phyloP scores from a whole-genome alignment of 805 yeast genomes.

The Kuraishia ogatae region DNA sequence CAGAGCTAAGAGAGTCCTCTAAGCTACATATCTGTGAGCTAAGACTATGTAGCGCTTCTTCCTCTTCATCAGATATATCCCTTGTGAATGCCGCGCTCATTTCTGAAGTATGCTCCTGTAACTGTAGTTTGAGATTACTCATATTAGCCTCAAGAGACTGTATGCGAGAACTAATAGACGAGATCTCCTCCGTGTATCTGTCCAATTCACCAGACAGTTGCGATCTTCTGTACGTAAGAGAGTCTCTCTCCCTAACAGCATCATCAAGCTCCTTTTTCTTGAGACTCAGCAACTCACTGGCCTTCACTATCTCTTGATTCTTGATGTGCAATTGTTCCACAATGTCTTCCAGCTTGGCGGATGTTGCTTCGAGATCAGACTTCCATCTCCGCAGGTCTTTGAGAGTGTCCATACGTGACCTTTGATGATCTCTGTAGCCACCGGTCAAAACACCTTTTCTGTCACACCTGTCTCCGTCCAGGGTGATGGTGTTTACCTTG shows the following conservation, averaged over 20 bases:
- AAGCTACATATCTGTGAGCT: slow-evolving; percentile 24
- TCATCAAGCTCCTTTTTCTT: slow-evolving; percentile 34
- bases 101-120: slow-evolving; percentile 39
- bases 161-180: slow-evolving; percentile 24
- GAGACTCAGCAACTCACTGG: slow-evolving; percentile 33
- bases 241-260: slow-evolving; percentile 31
- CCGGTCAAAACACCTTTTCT: slow-evolving; percentile 81
- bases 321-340: slow-evolving; percentile 27
- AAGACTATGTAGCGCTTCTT: slow-evolving; percentile 26
- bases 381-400: slow-evolving; percentile 46
- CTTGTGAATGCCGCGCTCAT: slow-evolving; percentile 43
- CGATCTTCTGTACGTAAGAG: slow-evolving; percentile 31
- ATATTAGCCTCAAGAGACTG: slow-evolving; percentile 25
- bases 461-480: slow-evolving; percentile 89
- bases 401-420: slow-evolving; percentile 64
- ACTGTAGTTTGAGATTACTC: slow-evolving; percentile 27
- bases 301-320: slow-evolving; percentile 43
- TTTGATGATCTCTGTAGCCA: slow-evolving; percentile 68
- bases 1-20: slow-evolving; percentile 31
- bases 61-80: slow-evolving; percentile 42
- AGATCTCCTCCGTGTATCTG: slow-evolving; percentile 34
- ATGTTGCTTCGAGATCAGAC: slow-evolving; percentile 32
- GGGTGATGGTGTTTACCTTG: slow-evolving; percentile 69
- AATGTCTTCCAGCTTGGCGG: slow-evolving; percentile 29
- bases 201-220: slow-evolving; percentile 31